phyloP scores from a whole-genome alignment of 192 early-diverging fungal species.

The Entomortierella parvispora region DNA sequence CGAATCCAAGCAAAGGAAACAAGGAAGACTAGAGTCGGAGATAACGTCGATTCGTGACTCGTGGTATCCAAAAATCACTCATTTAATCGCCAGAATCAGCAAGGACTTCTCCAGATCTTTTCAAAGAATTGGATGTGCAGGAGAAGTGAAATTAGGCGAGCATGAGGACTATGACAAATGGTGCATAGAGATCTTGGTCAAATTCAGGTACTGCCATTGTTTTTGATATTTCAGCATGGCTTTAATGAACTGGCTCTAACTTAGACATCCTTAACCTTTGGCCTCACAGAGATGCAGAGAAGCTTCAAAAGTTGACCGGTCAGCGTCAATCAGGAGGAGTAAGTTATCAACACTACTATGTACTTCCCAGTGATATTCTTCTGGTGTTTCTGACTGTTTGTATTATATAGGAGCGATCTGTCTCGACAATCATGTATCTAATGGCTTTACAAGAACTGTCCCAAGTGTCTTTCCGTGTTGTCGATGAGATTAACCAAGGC shows the following conservation, averaged over 20 bases:
- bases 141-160: conserved; percentile 72
- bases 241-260: not conserved
- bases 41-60: conserved; percentile 53
- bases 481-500: conserved; percentile 99
- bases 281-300: conserved; percentile 72
- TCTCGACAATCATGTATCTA: conserved; percentile 95
- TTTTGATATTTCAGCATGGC: not conserved
- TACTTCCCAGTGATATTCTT: not conserved
- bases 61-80: conserved; percentile 76
- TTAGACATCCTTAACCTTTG: no score
- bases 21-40: conserved; percentile 45
- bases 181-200: conserved; percentile 95
- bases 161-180: conserved; percentile 91
- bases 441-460: conserved; percentile 93
- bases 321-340: conserved; percentile 95
- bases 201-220: conserved; percentile 74
- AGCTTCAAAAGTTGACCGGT: conserved; percentile 83
- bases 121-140: conserved; percentile 80
- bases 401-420: conserved; percentile 89
- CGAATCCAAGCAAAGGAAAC: conserved; percentile 50
- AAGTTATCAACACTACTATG: conserved; percentile 27
- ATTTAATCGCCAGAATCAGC: conserved; percentile 73
- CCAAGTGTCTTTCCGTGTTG: conserved; percentile 93
- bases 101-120: conserved; percentile 77
- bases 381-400: conserved; percentile 8